Evolutionary conservation across 78 protist species (phyloP).

Genomic region (Trichosphaerium sp.): DNA sequence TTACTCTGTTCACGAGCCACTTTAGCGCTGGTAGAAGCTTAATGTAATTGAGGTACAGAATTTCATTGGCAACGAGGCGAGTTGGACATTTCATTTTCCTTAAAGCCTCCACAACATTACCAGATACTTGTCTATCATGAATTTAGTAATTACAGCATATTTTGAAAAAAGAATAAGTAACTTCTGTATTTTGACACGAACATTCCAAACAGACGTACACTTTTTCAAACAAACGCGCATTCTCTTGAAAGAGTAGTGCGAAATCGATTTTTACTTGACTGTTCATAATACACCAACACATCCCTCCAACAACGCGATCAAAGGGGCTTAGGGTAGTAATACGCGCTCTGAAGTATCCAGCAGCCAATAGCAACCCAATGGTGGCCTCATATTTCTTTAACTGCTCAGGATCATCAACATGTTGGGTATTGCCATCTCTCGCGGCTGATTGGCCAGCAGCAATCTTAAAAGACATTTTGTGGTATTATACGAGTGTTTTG

Average conservation of each 20-base stretch:
- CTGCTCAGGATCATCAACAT: constrained; percentile 34
- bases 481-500: no score
- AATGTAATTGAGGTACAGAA: constrained; percentile 66
- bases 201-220: constrained; percentile 16
- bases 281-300: constrained; percentile 79
- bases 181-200: not conserved
- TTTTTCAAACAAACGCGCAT: constrained; percentile 57
- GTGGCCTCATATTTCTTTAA: constrained; percentile 49
- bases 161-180: not conserved
- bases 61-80: constrained; percentile 77
- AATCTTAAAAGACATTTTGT: no score
- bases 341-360: constrained; percentile 91
- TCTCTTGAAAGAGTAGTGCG: constrained; percentile 75
- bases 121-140: constrained; percentile 42
- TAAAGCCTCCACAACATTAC: constrained; percentile 67
- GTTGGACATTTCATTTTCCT: constrained; percentile 70
- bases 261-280: constrained; percentile 71
- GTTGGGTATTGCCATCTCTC: constrained; percentile 30
- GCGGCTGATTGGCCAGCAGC: no score
- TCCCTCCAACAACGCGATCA: constrained; percentile 85
- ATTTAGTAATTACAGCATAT: not conserved
- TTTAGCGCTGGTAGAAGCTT: constrained; percentile 63
- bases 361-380: constrained; percentile 75
- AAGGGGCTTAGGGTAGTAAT: constrained; percentile 65
- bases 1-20: constrained; percentile 87